These are phyloP conservation scores for Prosopis cineraria DNA, from an alignment of 306 rosid genomes.

Conservation along the genomic window DNA sequence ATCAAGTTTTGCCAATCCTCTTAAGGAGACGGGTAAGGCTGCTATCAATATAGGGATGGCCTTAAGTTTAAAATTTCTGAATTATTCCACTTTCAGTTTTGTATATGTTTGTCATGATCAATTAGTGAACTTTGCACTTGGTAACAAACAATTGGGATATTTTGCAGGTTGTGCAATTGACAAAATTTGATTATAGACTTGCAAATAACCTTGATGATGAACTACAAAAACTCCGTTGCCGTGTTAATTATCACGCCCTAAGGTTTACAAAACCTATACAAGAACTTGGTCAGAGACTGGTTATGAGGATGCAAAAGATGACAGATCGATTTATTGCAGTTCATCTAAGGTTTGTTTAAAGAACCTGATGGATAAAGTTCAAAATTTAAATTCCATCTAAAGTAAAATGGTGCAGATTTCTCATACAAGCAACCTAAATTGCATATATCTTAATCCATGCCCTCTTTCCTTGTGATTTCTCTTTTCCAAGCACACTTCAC, in stretches of 20 bases:
- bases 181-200: slow-evolving; percentile 97
- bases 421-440: slow-evolving; percentile 9
- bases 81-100: slow-evolving; percentile 17
- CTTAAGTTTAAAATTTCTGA: slow-evolving; percentile 3
- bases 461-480: slow-evolving; percentile 1
- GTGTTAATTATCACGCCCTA: slow-evolving; percentile 93
- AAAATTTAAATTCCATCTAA: slow-evolving; percentile 29
- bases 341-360: slow-evolving; percentile 83
- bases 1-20: slow-evolving; percentile 95
- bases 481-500: slow-evolving; percentile 2
- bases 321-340: slow-evolving; percentile 77
- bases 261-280: slow-evolving; percentile 87
- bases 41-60: slow-evolving; percentile 13
- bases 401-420: slow-evolving; percentile 27
- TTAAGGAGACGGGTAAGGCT: slow-evolving; percentile 77
- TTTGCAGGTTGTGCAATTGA: slow-evolving; percentile 89
- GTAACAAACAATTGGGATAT: slow-evolving; percentile 28
- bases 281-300: slow-evolving; percentile 74
- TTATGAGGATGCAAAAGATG: slow-evolving; percentile 79
- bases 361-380: slow-evolving; percentile 22
- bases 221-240: slow-evolving; percentile 89
- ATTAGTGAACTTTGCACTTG: slow-evolving; percentile 24
- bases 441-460: not conserved
- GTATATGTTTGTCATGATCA: slow-evolving; percentile 6
- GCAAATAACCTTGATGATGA: slow-evolving; percentile 86